A percentile compares a stretch with the other conserved stretches of the same genome.
Conservation (phyloP, 2,329 filamentous ascomycete species). For the Blumeria graminis region DNA sequence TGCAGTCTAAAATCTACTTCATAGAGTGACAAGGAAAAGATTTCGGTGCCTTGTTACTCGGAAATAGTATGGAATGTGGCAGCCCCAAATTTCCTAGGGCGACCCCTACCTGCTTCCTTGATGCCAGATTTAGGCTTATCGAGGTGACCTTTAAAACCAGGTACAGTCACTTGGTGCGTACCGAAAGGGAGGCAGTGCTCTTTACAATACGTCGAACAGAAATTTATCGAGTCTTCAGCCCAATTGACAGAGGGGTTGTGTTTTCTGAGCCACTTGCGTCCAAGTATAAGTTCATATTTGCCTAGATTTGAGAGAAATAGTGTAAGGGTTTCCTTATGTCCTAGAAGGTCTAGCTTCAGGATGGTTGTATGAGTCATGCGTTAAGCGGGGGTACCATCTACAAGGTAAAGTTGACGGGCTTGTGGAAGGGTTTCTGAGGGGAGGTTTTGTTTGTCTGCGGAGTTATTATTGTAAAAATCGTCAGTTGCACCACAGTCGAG, state of each 20-base stretch:
- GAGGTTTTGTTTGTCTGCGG: too few species aligned
- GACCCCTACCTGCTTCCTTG: background rate
- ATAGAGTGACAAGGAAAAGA: background rate
- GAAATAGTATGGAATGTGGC: background rate
- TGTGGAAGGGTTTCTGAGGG: background rate
- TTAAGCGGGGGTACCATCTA: background rate
- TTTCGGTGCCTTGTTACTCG: background rate
- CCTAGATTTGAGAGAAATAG: background rate
- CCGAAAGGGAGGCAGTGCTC: background rate
- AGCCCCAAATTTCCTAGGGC: background rate
- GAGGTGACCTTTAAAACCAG: background rate
- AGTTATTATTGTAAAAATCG: background rate
- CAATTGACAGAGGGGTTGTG: background rate
- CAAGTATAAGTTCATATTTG: background rate
- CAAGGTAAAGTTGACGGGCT: background rate
- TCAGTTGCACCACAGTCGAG: slow-evolving; percentile 1
- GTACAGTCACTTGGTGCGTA: background rate
- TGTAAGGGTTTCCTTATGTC: background rate
- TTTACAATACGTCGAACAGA: background rate
- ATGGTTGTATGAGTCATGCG: background rate
- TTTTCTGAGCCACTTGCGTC: background rate
- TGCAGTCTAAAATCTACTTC: background rate
- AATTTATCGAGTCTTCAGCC: background rate
- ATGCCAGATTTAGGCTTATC: background rate
- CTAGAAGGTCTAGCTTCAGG: background rate